Evolutionary conservation across 495 filamentous ascomycete species (phyloP).

Genomic region (Lasiosphaeria hispida): DNA sequence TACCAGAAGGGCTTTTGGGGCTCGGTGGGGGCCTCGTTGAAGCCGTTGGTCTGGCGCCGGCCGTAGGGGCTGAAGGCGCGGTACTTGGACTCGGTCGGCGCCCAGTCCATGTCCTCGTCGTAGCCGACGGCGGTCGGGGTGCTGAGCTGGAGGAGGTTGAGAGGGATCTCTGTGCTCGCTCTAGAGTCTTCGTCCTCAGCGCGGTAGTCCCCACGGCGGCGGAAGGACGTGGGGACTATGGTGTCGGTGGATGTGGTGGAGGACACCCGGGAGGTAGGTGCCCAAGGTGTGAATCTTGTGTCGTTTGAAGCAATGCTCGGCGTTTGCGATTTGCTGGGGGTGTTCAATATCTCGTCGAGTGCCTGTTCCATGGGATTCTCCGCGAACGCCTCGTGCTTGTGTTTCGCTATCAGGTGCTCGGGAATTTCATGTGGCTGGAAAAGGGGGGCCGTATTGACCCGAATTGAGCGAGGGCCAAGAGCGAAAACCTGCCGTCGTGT

Average conservation of each 20-base stretch:
- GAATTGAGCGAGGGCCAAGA: constrained; percentile 51
- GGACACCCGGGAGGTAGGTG: neutral
- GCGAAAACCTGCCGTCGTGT: constrained; percentile 36
- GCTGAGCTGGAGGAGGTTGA: constrained; percentile 20
- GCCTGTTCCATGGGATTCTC: constrained; percentile 18
- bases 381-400: too few relatives aligned
- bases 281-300: too few relatives aligned
- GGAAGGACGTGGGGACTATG: neutral
- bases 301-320: neutral
- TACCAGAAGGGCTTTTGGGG: constrained; percentile 51
- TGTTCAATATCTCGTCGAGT: constrained; percentile 42
- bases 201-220: neutral
- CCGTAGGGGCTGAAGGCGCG: constrained; percentile 47
- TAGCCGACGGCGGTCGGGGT: constrained; percentile 24
- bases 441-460: constrained; percentile 55
- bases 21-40: constrained; percentile 53
- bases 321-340: constrained; percentile 15
- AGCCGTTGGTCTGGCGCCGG: constrained; percentile 50
- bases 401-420: constrained; percentile 15
- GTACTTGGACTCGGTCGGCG: constrained; percentile 57
- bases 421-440: constrained; percentile 40
- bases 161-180: neutral
- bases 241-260: neutral
- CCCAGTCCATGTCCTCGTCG: constrained; percentile 76
- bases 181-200: neutral